Conservation (phyloP, 371 early-diverging fungal genomes). For the Parasitella parasitica region DNA sequence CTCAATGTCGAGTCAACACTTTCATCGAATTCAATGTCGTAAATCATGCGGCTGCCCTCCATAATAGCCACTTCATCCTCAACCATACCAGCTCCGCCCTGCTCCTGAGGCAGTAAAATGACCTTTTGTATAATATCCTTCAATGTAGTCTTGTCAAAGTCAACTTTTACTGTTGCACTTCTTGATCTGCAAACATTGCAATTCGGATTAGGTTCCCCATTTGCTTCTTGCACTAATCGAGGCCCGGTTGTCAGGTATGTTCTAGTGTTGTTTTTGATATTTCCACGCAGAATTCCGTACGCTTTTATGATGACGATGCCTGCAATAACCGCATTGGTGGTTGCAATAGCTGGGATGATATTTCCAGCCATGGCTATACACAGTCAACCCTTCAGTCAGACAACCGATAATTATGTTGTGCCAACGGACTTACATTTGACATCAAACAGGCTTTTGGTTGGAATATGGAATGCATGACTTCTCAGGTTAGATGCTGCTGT, state of each 20-base stretch:
- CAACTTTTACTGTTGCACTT: constrained; percentile 43
- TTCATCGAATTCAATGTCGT: constrained; percentile 92
- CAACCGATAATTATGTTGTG: not conserved
- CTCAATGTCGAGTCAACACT: constrained; percentile 61
- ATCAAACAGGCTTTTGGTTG: constrained; percentile 77
- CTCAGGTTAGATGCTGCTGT: constrained; percentile 90
- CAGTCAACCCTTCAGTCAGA: no score
- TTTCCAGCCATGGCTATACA: constrained; percentile 93
- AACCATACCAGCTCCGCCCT: constrained; percentile 53
- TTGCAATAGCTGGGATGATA: constrained; percentile 99
- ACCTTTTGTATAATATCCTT: constrained; percentile 52
- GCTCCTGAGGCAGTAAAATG: constrained; percentile 29
- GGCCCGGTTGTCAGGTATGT: constrained; percentile 55
- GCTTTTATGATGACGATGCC: constrained; percentile 93
- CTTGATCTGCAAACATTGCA: constrained; percentile 62
- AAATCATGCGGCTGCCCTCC: constrained; percentile 72
- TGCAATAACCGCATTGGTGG: constrained; percentile 98
- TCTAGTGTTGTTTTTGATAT: constrained; percentile 11
- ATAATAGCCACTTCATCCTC: constrained; percentile 44
- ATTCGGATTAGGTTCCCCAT: constrained; percentile 56
- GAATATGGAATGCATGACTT: constrained; percentile 79
- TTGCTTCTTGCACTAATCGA: constrained; percentile 51
- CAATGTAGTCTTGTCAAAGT: constrained; percentile 48
- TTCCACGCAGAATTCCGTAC: constrained; percentile 50
- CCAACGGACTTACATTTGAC: constrained; percentile 72